These are phyloP conservation scores for Perilla frutescens DNA, from an alignment of 257 asterid species.

Conservation along the genomic window DNA sequence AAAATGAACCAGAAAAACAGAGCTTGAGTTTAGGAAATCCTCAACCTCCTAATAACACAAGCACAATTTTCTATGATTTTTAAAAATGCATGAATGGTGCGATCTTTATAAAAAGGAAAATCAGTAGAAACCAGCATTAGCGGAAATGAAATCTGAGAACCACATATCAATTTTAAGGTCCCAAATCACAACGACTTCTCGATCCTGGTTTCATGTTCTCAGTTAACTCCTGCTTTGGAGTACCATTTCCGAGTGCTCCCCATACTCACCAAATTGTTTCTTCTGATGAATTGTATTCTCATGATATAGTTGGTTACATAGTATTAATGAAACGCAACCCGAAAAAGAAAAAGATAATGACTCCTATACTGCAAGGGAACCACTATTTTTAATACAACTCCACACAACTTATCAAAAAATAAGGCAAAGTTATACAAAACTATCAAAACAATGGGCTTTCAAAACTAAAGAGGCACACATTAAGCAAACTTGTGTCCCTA, in stretches of 20 bases:
- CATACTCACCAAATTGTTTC: too few species aligned
- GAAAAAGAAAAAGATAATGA: too few species aligned
- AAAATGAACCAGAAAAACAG: background rate
- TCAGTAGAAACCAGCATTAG: background rate
- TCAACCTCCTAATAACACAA: too few species aligned
- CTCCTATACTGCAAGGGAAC: too few species aligned
- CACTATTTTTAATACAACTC: too few species aligned
- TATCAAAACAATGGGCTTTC: background rate
- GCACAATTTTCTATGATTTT: background rate
- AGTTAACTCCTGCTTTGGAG: background rate
- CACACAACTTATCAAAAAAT: background rate
- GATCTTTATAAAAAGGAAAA: background rate
- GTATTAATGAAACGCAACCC: too few species aligned
- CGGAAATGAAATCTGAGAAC: background rate
- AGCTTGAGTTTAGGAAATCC: background rate
- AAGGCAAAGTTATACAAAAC: background rate
- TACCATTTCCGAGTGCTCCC: background rate
- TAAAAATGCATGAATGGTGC: background rate
- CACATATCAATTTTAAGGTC: background rate
- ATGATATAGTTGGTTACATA: too few species aligned
- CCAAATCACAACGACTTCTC: background rate
- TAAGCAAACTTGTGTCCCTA: constrained; percentile 10
- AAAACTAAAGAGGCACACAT: constrained; percentile 18
- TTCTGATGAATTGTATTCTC: too few species aligned
- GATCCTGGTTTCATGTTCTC: background rate